Evolutionary conservation across 768 basidiomycete species (phyloP), one percentile per base, ranked within the genome.

Genomic region (Gymnopilus dilepis): DNA sequence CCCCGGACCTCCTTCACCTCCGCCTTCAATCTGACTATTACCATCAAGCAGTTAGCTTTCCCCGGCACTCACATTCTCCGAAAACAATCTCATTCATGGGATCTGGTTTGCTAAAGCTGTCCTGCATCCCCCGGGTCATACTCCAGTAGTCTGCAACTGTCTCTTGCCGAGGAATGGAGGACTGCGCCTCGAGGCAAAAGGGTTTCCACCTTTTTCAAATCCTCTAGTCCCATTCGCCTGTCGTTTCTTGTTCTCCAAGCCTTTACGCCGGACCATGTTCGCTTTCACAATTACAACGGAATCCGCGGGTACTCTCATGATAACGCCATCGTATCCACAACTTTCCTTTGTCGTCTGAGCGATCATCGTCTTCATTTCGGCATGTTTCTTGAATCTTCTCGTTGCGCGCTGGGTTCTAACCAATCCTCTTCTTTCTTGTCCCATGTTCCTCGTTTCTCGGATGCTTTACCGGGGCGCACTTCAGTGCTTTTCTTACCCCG

Each of bases 101-200:
- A 17, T 17, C 24, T 47, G 13, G 15, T 12, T 47, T 15, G 12
- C 24, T 47, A 26, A 47, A 26, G 45, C 45, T 47, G 17, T 47
- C n/a, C 34, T 37, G 7, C 26, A 26, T 17, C 26, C 45, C 15
- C 26, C 6, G 45, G 24, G 13, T 17, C 24, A 26, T 47, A 15
- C n/a, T 47, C 19, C 43, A 22, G 9, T 11, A 22, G 48, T 50
- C 13, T 30, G 33, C n/a, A 9, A 4, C 45, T 34, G 33, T 13
- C 3, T 11, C 52, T 7, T 38, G 34, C 52, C 52, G 52, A 53
- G 22, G 21, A 54, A 54, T 54, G 26, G 21, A 54, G 47, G 12
- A 11, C 52, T 54, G 33, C 38, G 52, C 52, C 52, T 37, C n/a
- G 31, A 52, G 51, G 51, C 51, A n/a, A 6, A 34, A 34, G 51